Conservation (phyloP, 768 basidiomycete species). For the Auricularia cornea region DNA sequence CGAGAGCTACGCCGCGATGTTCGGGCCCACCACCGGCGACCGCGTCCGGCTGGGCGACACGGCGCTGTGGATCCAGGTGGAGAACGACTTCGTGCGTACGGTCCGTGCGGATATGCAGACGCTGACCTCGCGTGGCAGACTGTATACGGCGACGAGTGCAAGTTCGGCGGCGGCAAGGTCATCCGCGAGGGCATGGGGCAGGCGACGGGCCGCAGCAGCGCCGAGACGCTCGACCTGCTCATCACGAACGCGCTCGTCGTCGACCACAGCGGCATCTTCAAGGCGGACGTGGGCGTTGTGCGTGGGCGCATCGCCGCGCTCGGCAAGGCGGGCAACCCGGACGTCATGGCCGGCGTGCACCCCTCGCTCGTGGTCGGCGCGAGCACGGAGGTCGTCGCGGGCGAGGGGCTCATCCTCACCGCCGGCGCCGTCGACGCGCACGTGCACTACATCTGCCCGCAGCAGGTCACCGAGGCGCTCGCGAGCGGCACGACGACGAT, state of each 20-base stretch:
- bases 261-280: constrained; percentile 94
- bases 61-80: constrained; percentile 84
- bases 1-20: constrained; percentile 85
- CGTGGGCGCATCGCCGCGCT: constrained; percentile 74
- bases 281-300: constrained; percentile 94
- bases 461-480: constrained; percentile 80
- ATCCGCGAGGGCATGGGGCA: constrained; percentile 98
- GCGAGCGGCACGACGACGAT: constrained; percentile 83
- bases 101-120: background rate
- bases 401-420: constrained; percentile 89
- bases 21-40: constrained; percentile 90
- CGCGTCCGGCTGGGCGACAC: constrained; percentile 84
- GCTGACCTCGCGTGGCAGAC: constrained; percentile 37
- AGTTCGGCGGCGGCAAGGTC: constrained; percentile 94
- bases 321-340: constrained; percentile 97
- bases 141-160: constrained; percentile 91
- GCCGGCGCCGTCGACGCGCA: constrained; percentile 91
- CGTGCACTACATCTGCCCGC: constrained; percentile 92
- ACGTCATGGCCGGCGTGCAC: constrained; percentile 77
- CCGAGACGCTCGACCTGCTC: constrained; percentile 75
- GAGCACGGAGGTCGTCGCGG: constrained; percentile 91
- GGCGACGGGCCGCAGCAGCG: constrained; percentile 58
- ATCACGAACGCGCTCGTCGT: constrained; percentile 93
- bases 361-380: constrained; percentile 73
- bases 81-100: constrained; percentile 59